Evolutionary conservation across 2,329 filamentous ascomycete species (phyloP), one percentile per base, ranked within the genome.

Genomic region (Penicillium occitanis): DNA sequence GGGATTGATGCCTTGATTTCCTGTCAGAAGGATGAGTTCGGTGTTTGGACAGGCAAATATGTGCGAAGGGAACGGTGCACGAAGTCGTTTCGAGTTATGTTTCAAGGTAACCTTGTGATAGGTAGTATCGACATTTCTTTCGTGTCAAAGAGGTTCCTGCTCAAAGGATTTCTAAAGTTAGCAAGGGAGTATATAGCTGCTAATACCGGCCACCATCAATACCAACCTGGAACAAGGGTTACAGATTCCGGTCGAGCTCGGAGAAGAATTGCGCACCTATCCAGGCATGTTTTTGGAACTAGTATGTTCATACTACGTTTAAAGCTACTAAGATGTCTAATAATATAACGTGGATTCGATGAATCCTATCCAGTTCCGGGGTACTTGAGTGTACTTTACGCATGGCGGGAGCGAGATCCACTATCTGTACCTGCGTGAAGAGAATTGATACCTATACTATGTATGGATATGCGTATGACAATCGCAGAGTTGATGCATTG

Each of bases 81-180:
- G 5, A 57, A 13, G 5, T 57, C n/a, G 10, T 13, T 57, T 57
- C 51, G 22, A 57, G 33, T 37, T 57, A 57, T 57, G 30, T 37
- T 19, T 25, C 53, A 37, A 57, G 33, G 53, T 57, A 57, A 57
- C 53, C 33, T 14, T 57, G 53, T 25, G 53, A 57, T 37, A 25
- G 33, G n/a, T 22, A 37, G 33, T 57, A 57, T 25, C n/a, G n/a
- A 37, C 33, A 57, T 22, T 57, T 57, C 33, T 37, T 14, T 22
- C 2, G 3, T 14, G 10, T 14, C 3, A 14, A 28, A 50, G 17
- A 17, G 17, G 6, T 55, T 35, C 7, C 30, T 35, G 2, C 53
- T 22, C n/a, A 25, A 40, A 8, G n/a, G 11, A 1, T 11, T 7
- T 19, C 13, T 14, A 35, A 22, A 2, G 3, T 55, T 40, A 57